phyloP scores from a whole-genome alignment of 2,329 filamentous ascomycete genomes.

The Alternaria sp. region DNA sequence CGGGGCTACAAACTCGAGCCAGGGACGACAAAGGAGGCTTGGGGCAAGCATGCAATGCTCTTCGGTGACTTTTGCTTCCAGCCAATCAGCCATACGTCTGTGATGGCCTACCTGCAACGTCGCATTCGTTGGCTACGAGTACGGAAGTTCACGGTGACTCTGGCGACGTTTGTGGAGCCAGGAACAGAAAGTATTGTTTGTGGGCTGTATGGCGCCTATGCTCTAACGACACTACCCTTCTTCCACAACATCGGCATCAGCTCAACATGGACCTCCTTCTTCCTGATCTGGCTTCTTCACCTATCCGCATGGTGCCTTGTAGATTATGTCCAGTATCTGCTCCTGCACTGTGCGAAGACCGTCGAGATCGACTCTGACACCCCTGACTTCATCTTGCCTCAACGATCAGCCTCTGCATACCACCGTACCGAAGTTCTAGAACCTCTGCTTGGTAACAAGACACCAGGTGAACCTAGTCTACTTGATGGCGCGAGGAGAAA shows the following conservation, averaged over 20 bases:
- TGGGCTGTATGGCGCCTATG: constrained; percentile 79
- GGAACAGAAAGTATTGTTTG: constrained; percentile 89
- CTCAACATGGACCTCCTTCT: constrained; percentile 72
- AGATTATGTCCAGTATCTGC: constrained; percentile 76
- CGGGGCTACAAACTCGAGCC: constrained; percentile 27
- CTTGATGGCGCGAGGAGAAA: constrained; percentile 56
- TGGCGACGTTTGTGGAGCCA: constrained; percentile 89
- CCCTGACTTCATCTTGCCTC: constrained; percentile 70
- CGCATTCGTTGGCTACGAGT: constrained; percentile 90
- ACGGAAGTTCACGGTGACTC: constrained; percentile 88
- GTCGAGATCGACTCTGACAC: constrained; percentile 75
- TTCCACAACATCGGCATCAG: constrained; percentile 63
- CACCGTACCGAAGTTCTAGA: constrained; percentile 27
- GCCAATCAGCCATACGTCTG: constrained; percentile 81
- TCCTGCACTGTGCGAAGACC: constrained; percentile 74
- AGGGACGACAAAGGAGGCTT: constrained; percentile 49
- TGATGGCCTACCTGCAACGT: constrained; percentile 77
- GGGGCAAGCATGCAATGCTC: constrained; percentile 81
- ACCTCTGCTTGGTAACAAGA: constrained; percentile 29
- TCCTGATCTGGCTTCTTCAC: constrained; percentile 68
- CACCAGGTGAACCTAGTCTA: constrained; percentile 15
- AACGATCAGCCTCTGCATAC: constrained; percentile 46
- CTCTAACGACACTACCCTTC: constrained; percentile 73
- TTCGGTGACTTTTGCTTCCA: constrained; percentile 89
- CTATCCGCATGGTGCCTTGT: constrained; percentile 74